phyloP scores from a whole-genome alignment of 441 rosid genomes.

The Populus hybrid region DNA sequence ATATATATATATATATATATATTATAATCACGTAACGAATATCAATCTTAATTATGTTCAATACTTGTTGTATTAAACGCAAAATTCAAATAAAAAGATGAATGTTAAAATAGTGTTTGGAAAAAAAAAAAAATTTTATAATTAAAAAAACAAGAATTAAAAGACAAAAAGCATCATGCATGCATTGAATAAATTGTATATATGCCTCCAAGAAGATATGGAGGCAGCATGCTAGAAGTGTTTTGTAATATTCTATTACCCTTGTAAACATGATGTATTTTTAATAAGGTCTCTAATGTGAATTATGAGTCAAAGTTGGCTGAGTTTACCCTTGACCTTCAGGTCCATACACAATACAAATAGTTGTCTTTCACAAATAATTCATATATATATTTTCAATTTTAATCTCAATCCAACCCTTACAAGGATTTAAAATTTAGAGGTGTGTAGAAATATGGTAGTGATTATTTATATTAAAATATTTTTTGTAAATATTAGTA shows the following conservation, averaged over 20 bases:
- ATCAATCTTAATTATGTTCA: too few relatives aligned
- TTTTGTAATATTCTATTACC: too few relatives aligned
- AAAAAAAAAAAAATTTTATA: too few relatives aligned
- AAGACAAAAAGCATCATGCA: neutral
- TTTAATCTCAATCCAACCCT: neutral
- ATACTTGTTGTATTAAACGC: neutral
- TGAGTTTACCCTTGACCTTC: neutral
- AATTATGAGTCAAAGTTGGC: neutral
- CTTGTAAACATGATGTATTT: too few relatives aligned
- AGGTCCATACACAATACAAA: neutral
- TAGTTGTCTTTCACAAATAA: neutral
- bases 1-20: too few relatives aligned
- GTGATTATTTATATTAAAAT: too few relatives aligned
- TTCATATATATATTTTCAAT: neutral
- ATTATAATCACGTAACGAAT: too few relatives aligned
- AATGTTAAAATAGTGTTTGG: neutral
- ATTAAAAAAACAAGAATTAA: neutral
- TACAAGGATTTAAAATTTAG: too few relatives aligned
- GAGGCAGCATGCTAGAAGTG: too few relatives aligned
- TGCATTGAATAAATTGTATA: neutral
- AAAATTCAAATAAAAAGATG: neutral
- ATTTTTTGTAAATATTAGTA: too few relatives aligned
- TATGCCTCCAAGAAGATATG: neutral
- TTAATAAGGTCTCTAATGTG: neutral
- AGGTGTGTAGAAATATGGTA: too few relatives aligned